Evolutionary conservation across 306 rosid species (phyloP), one percentile per base, ranked within the genome.

Genomic region (Cyclanthera cordifolia): DNA sequence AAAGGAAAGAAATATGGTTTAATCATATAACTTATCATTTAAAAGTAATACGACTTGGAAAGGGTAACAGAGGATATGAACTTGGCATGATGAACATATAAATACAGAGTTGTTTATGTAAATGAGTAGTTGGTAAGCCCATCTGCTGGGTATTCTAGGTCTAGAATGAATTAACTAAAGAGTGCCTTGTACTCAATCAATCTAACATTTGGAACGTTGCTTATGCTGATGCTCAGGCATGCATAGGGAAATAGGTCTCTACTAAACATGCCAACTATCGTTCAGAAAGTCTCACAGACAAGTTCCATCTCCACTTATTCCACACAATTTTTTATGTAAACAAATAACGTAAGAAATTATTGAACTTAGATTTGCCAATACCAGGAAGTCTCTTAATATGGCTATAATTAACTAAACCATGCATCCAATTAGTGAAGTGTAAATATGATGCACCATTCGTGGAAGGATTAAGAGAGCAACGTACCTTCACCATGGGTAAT

Each of bases 401-500:
- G 28, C 17, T 4, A 41, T 21, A 13, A 63, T 21, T 43, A 34
- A 34, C 67, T 60, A 60, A 8, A 4, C 49, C 34, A 37, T 37
- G 49, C 8, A 60, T 53, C 58, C 58, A 53, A 53, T 53, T 21
- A 53, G 58, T 53, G 58, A 51, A 51, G 19, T 53, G 24, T 15
- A 34, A 34, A 60, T 37, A 19, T 60, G 69, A 52, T 41, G 32
- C 52, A 19, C 19, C 19, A 63, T 63, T 41, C 52, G 1, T 4
- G 52, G 70, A 64, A 64, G 28, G 70, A 43, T 43, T 21, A 64
- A 21, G 53, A 41, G 49, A 8, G 11, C 19, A 1, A 3, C 79
- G 78, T 82, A 91, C 97, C 97, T 64, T 64, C 69, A 75, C 73
- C 75, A 75, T 51, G 70, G 73, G 57, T 71, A 70, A 78, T 74